These are phyloP conservation scores for Malus hybrid DNA, from an alignment of 331 rosid genomes.

Conservation along the genomic window DNA sequence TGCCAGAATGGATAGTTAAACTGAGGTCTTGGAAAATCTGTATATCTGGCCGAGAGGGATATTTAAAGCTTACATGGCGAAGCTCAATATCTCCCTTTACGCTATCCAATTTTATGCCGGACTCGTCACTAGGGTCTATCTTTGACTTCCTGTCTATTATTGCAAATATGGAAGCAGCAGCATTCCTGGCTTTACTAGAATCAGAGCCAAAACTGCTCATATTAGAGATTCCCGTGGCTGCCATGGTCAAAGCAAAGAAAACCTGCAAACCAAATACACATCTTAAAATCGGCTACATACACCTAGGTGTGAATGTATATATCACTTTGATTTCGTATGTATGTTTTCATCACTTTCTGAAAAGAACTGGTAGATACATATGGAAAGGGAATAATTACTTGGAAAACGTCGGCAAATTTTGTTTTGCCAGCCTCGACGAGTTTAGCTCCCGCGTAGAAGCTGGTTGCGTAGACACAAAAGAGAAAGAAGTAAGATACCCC, in stretches of 20 bases:
- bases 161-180: slow-evolving; percentile 60
- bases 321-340: no score
- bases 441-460: slow-evolving; percentile 77
- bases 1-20: slow-evolving; percentile 57
- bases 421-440: slow-evolving; percentile 40
- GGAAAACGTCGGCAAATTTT: slow-evolving; percentile 55
- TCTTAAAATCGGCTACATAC: background rate
- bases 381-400: slow-evolving; percentile 26
- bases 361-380: background rate
- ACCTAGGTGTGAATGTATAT: background rate
- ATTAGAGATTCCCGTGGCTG: slow-evolving; percentile 59
- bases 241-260: slow-evolving; percentile 76
- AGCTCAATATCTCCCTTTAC: slow-evolving; percentile 57
- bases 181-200: slow-evolving; percentile 54
- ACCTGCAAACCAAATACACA: slow-evolving; percentile 44
- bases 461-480: slow-evolving; percentile 58
- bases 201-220: slow-evolving; percentile 55
- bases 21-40: slow-evolving; percentile 60
- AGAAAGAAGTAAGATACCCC: slow-evolving; percentile 66
- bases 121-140: slow-evolving; percentile 60
- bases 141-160: slow-evolving; percentile 48
- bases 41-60: slow-evolving; percentile 63
- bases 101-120: slow-evolving; percentile 39
- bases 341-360: no score
- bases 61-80: slow-evolving; percentile 56